Percentiles rank a stretch among this genome's conserved stretches.
Conservation (phyloP, 1,284 basidiomycete genomes). For the Ceratobasidium sp. region DNA sequence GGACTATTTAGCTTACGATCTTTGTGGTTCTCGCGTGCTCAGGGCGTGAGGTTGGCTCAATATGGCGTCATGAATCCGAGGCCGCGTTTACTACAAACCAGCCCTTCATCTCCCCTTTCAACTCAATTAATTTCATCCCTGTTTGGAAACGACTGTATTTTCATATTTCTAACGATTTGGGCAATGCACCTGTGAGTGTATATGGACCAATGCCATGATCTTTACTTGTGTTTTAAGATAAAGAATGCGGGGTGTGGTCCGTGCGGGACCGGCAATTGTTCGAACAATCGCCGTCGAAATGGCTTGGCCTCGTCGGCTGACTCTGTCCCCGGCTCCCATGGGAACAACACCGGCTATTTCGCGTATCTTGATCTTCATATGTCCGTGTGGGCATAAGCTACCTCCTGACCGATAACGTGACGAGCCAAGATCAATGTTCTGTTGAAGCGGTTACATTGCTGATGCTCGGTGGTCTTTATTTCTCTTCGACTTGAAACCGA, state of each 20-base stretch:
- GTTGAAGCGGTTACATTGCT: background rate
- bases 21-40: slow-evolving; percentile 4
- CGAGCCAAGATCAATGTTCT: background rate
- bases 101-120: slow-evolving; percentile 13
- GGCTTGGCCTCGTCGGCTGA: slow-evolving; percentile 36
- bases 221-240: background rate
- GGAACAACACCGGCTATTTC: background rate
- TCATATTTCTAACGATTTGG: slow-evolving; percentile 39
- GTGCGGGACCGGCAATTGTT: slow-evolving; percentile 38
- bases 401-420: background rate
- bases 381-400: background rate
- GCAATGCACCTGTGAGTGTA: slow-evolving; percentile 30
- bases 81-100: slow-evolving; percentile 3
- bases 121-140: slow-evolving; percentile 16
- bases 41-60: background rate
- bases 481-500: background rate
- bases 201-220: slow-evolving; percentile 38
- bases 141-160: slow-evolving; percentile 31
- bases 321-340: slow-evolving; percentile 20
- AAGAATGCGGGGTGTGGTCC: background rate
- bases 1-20: slow-evolving; percentile 15
- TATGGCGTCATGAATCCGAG: slow-evolving; percentile 17
- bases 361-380: background rate
- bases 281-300: slow-evolving; percentile 40
- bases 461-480: background rate